These are phyloP conservation scores for Puccinia novopanici DNA, from an alignment of 1,284 basidiomycete species.

Conservation along the genomic window DNA sequence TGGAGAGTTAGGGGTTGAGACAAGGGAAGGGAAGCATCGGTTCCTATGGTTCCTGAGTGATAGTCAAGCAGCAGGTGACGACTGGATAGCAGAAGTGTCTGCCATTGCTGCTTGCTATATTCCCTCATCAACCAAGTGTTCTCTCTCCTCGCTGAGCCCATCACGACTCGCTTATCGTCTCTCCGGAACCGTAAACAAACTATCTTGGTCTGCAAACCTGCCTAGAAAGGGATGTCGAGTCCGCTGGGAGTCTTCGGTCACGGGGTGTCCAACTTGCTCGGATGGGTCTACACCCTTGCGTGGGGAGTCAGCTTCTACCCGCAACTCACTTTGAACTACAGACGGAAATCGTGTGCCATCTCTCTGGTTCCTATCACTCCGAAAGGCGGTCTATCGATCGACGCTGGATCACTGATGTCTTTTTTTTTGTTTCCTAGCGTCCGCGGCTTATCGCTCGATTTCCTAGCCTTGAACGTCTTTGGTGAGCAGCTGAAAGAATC, in stretches of 20 bases:
- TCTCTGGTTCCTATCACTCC: neutral
- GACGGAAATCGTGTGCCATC: constrained; percentile 48
- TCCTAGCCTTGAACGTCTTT: constrained; percentile 54
- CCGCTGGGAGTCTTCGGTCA: constrained; percentile 17
- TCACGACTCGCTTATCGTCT: no score
- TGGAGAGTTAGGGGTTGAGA: no score
- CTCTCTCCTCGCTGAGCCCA: no score
- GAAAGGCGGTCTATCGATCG: neutral
- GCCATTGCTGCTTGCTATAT: no score
- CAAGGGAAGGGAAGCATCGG: no score
- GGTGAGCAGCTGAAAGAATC: constrained; percentile 17
- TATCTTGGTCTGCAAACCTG: no score
- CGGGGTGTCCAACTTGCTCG: constrained; percentile 53
- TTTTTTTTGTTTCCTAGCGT: neutral
- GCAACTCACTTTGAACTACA: constrained; percentile 54
- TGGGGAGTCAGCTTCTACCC: constrained; percentile 58
- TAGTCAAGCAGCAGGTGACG: no score
- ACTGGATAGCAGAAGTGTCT: no score
- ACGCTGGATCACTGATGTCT: neutral
- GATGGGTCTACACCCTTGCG: constrained; percentile 56
- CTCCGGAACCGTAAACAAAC: no score
- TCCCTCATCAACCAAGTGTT: no score
- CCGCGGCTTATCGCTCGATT: constrained; percentile 55
- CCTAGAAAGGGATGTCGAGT: constrained; percentile 7
- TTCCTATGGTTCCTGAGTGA: no score